A percentile compares a stretch with the other conserved stretches of the same genome.
phyloP scores from a whole-genome alignment of 805 yeast genomes.

The Lipomyces orientalis region DNA sequence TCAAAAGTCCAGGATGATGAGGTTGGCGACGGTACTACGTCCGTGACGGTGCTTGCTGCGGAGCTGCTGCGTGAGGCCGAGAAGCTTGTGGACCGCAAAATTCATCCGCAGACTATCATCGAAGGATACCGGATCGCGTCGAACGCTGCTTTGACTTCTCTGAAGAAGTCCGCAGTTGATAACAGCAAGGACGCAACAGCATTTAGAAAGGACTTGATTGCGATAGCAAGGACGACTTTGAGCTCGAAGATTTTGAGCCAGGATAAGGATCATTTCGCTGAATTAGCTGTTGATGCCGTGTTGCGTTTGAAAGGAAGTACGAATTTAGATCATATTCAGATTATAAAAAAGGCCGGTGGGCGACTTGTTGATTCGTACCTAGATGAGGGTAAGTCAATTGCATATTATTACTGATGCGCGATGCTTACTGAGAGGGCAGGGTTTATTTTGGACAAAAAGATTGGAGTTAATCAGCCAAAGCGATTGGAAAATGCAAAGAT shows the following conservation, averaged over 20 bases:
- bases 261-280: conserved; percentile 87
- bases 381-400: conserved; percentile 74
- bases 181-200: conserved; percentile 60
- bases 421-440: neutral
- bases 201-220: conserved; percentile 77
- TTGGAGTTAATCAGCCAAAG: conserved; percentile 95
- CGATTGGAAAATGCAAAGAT: conserved; percentile 80
- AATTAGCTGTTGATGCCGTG: conserved; percentile 92
- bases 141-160: conserved; percentile 80
- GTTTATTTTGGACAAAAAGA: conserved; percentile 85
- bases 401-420: neutral
- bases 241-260: conserved; percentile 94
- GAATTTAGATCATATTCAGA: conserved; percentile 88
- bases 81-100: conserved; percentile 84
- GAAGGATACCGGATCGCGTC: conserved; percentile 94
- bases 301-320: conserved; percentile 85
- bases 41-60: conserved; percentile 92
- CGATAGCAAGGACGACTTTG: conserved; percentile 90
- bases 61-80: conserved; percentile 96
- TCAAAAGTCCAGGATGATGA: conserved; percentile 97
- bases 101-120: conserved; percentile 97
- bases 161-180: conserved; percentile 78
- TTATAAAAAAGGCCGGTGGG: conserved; percentile 93
- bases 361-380: conserved; percentile 87
- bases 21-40: conserved; percentile 98